Conservation (phyloP, 352 stramenopile species). For the Saprolegnia diclina region DNA sequence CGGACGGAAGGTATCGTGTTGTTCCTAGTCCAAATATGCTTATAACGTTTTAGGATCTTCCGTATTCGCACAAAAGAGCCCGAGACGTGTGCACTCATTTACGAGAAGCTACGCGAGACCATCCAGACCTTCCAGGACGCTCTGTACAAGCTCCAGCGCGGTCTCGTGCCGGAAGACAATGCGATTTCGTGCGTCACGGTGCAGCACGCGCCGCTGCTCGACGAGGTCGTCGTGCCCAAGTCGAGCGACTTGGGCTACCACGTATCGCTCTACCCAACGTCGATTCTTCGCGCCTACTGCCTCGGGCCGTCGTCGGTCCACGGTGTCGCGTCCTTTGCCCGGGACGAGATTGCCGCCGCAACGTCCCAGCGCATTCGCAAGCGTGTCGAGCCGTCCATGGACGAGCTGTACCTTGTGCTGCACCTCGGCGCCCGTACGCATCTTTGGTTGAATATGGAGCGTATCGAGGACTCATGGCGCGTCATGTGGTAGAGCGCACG, state of each 20-base stretch:
- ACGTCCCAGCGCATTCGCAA: not conserved
- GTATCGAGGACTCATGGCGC: not conserved
- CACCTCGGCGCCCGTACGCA: not conserved
- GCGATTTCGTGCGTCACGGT: slow-evolving; percentile 63
- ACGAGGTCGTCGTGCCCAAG: slow-evolving; percentile 43
- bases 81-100: slow-evolving; percentile 59
- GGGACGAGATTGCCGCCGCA: not conserved
- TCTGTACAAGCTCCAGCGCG: slow-evolving; percentile 59
- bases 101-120: slow-evolving; percentile 38
- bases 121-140: slow-evolving; percentile 65
- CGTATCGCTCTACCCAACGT: slow-evolving; percentile 66
- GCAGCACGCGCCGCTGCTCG: slow-evolving; percentile 58
- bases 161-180: slow-evolving; percentile 59
- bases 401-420: slow-evolving; percentile 4
- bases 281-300: slow-evolving; percentile 63
- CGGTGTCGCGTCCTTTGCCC: slow-evolving; percentile 35
- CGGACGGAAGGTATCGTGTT: slow-evolving; percentile 41
- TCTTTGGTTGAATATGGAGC: not conserved
- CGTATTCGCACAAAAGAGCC: slow-evolving; percentile 54
- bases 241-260: slow-evolving; percentile 36
- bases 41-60: slow-evolving; percentile 35
- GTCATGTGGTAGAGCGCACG: not conserved
- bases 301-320: slow-evolving; percentile 47
- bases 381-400: slow-evolving; percentile 1
- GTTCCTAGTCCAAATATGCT: not conserved